phyloP scores from a whole-genome alignment of 2,329 filamentous ascomycete species.

The Sporothrix curviconia region DNA sequence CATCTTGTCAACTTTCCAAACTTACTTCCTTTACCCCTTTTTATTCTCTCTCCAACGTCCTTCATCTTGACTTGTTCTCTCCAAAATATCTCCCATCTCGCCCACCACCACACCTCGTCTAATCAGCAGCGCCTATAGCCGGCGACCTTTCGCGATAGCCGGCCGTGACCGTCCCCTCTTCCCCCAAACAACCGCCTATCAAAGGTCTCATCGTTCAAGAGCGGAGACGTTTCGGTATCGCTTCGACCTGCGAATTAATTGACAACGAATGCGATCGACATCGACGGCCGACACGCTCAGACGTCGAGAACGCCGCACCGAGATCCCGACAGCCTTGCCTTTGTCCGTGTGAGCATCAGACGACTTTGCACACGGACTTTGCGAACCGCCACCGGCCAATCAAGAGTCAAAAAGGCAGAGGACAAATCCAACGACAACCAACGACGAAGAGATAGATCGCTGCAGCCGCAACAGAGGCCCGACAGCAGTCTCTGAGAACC shows the following conservation, averaged over 20 bases:
- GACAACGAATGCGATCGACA: background rate
- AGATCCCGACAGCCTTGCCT: background rate
- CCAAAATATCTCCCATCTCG: background rate
- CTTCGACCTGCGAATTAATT: background rate
- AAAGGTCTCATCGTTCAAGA: background rate
- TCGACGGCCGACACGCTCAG: too few species aligned
- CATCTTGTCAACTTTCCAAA: background rate
- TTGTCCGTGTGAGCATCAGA: background rate
- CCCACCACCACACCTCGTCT: background rate
- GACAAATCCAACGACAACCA: background rate
- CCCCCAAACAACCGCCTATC: background rate
- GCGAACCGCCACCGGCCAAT: too few species aligned
- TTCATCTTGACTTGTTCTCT: background rate
- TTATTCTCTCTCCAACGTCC: background rate
- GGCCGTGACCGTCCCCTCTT: too few species aligned
- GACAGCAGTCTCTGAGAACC: too few species aligned
- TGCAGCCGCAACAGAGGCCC: too few species aligned
- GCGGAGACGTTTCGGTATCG: constrained; percentile 3
- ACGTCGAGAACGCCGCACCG: background rate
- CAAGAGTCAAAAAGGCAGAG: too few species aligned
- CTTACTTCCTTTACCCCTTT: background rate
- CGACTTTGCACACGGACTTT: too few species aligned
- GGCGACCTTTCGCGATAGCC: too few species aligned
- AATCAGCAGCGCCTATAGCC: background rate
- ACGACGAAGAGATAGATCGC: too few species aligned